A percentile compares a stretch with the other conserved stretches of the same genome.
Evolutionary conservation across 2,329 filamentous ascomycete species (phyloP).

Genomic region (Neonectria magnoliae): DNA sequence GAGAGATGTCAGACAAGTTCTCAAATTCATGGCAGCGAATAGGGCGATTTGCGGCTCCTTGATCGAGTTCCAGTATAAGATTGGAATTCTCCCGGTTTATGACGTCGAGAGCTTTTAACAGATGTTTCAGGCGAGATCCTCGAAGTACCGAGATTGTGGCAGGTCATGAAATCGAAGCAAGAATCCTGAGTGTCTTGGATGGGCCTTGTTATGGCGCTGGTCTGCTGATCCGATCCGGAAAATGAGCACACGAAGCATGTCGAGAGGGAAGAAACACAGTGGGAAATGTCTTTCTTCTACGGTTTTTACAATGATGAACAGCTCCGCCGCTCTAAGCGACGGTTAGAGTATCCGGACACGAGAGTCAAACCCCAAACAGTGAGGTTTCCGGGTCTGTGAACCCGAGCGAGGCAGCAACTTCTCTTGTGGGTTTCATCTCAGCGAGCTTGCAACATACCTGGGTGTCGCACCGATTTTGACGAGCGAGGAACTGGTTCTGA

Average conservation of each 20-base stretch:
- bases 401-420: neutral
- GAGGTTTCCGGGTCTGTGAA: neutral
- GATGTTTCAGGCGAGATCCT: too few relatives aligned
- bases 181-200: neutral
- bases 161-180: neutral
- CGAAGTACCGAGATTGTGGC: too few relatives aligned
- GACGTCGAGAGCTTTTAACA: neutral
- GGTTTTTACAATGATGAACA: neutral
- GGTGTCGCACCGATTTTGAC: neutral
- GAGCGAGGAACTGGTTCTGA: neutral
- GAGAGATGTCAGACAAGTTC: neutral
- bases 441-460: neutral
- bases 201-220: neutral
- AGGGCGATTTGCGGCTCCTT: neutral
- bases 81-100: too few relatives aligned
- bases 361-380: neutral
- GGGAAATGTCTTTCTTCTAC: neutral
- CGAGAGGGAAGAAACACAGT: neutral
- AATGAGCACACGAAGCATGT: neutral
- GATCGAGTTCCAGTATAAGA: neutral
- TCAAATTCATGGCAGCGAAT: slow-evolving; percentile 3
- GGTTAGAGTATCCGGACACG: neutral
- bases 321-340: neutral
- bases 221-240: neutral
- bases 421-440: neutral